Evolutionary conservation across 2,329 filamentous ascomycete species (phyloP), one percentile per base, ranked within the genome.

Genomic region (Alternaria alternata): DNA sequence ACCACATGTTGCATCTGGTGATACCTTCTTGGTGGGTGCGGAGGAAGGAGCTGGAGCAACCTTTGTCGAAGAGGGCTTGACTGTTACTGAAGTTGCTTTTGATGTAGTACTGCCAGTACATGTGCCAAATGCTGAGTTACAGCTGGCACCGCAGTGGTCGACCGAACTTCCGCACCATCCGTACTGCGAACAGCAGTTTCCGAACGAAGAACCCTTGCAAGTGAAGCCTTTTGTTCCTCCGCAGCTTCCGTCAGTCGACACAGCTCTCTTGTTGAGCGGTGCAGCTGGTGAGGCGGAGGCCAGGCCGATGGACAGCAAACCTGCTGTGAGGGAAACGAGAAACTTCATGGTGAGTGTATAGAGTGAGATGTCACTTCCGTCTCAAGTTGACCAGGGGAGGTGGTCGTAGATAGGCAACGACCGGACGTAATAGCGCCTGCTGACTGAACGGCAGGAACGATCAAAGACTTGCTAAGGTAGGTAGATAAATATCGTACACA

Each of bases 141-240:
- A 38, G 32, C 1, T n/a, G 18, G 67, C 65, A 38, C 63, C 69
- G 58, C 76, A 78, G 60, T 78, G 71, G 20, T 54, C 74, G 8
- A 54, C 61, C 4, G 30, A 49, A 3, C 22, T 66, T 24, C 76
- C 76, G 56, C 83, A 84, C 60, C 69, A 75, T 26, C 80, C 80
- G 56, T 74, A 77, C 56, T 69, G 71, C 16, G 80, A 82, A 69
- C 81, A 84, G 67, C 82, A 83, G 57, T 79, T 67, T 3, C 81
- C 81, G 56, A 78, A 82, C 9, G 63, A 49, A 60, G 78, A 81
- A n/a, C 80, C 81, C 38, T 73, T 64, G 62, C 82, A 83, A 26
- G 80, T 82, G 61, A 77, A 77, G 18, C 77, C 78, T 18, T 72
- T 74, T 22, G 73, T 64, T 44, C 77, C 80, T 22, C 80, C 82